Conservation (phyloP, 768 basidiomycete species). For the Suillus decipiens region DNA sequence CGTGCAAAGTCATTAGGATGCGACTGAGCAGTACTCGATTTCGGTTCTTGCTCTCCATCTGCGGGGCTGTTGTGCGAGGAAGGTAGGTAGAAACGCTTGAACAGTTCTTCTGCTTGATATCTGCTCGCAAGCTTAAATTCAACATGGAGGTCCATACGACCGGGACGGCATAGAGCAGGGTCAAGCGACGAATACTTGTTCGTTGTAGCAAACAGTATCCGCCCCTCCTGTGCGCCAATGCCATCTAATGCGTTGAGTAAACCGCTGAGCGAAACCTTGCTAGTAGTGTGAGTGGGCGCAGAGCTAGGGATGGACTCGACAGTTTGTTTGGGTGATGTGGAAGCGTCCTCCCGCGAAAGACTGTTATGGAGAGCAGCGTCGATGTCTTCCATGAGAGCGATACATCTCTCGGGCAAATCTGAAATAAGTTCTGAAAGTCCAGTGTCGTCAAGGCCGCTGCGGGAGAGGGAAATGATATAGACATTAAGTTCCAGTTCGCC, state of each 20-base stretch:
- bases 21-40: slow-evolving; percentile 1
- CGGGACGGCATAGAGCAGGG: slow-evolving; percentile 73
- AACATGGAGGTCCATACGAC: slow-evolving; percentile 79
- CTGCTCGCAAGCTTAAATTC: slow-evolving; percentile 76
- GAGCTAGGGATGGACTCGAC: slow-evolving; percentile 7
- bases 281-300: slow-evolving; percentile 19
- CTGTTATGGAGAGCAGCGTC: slow-evolving; percentile 69
- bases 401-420: slow-evolving; percentile 66
- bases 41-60: background rate
- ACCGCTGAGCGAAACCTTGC: slow-evolving; percentile 66
- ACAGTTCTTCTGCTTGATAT: slow-evolving; percentile 67
- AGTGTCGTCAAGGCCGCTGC: slow-evolving; percentile 62
- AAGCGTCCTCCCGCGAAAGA: slow-evolving; percentile 35
- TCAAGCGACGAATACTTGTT: slow-evolving; percentile 74
- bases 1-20: background rate
- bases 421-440: slow-evolving; percentile 58
- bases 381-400: slow-evolving; percentile 83
- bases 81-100: slow-evolving; percentile 67
- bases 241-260: slow-evolving; percentile 82
- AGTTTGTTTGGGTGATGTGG: background rate
- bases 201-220: slow-evolving; percentile 77
- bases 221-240: slow-evolving; percentile 79
- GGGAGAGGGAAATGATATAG: slow-evolving; percentile 71
- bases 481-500: slow-evolving; percentile 78
- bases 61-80: slow-evolving; percentile 1